phyloP scores from a whole-genome alignment of 2,329 filamentous ascomycete species.

The Arthrobotrys pseudoclavata region DNA sequence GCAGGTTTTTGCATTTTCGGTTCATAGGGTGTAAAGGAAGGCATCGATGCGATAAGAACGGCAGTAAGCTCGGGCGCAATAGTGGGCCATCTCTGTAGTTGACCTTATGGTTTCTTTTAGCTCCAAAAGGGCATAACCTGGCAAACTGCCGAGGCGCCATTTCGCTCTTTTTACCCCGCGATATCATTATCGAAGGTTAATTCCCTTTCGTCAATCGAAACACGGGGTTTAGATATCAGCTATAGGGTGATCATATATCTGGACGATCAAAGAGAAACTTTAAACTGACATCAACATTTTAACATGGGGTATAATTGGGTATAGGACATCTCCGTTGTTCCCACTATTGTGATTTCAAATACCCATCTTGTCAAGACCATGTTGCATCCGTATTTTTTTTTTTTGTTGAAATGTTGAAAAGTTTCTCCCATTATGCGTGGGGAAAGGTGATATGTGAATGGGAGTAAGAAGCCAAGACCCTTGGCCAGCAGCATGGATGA shows the following conservation, averaged over 20 bases:
- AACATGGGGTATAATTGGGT: slow-evolving; percentile 3
- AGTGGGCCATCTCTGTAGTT: not conserved
- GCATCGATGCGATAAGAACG: slow-evolving; percentile 16
- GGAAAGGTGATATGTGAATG: slow-evolving; percentile 20
- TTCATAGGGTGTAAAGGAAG: slow-evolving; percentile 10
- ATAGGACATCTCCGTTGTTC: slow-evolving; percentile 19
- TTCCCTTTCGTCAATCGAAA: slow-evolving; percentile 23
- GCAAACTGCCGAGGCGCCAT: not conserved
- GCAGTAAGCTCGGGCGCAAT: slow-evolving; percentile 23
- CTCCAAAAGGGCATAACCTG: not conserved
- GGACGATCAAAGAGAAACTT: slow-evolving; percentile 13
- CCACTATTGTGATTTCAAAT: not conserved
- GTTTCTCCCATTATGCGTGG: not conserved
- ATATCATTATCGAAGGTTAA: slow-evolving; percentile 21
- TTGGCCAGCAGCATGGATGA: slow-evolving; percentile 8
- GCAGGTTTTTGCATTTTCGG: slow-evolving; percentile 25
- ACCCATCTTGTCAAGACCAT: not conserved
- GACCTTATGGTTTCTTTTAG: slow-evolving; percentile 1
- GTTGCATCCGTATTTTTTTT: slow-evolving; percentile 13
- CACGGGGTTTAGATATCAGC: slow-evolving; percentile 11
- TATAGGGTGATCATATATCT: slow-evolving; percentile 5
- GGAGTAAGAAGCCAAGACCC: slow-evolving; percentile 29
- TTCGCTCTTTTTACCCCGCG: slow-evolving; percentile 35
- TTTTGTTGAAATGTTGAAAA: slow-evolving; percentile 21
- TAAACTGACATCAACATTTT: slow-evolving; percentile 19